Conservation (phyloP, 768 basidiomycete genomes). For the Rubroboletus pulcherrimus region DNA sequence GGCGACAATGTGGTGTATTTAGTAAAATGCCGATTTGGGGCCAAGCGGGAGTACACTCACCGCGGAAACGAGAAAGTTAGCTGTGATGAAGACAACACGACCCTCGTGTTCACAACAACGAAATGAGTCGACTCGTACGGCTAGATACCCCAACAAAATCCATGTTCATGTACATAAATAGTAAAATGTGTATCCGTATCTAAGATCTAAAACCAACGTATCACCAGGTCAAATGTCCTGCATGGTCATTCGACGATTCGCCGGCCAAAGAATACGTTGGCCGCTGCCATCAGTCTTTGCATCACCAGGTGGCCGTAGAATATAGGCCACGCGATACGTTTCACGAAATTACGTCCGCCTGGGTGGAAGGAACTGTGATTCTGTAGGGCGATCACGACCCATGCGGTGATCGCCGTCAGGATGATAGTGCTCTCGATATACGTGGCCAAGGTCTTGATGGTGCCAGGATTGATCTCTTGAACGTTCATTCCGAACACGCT, state of each 20-base stretch:
- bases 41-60: too few relatives aligned
- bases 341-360: not conserved
- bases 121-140: too few relatives aligned
- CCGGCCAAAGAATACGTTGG: not conserved
- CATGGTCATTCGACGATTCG: too few relatives aligned
- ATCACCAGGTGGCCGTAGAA: not conserved
- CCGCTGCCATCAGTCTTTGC: not conserved
- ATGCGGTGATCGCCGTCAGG: conserved; percentile 50
- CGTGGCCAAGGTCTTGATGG: conserved; percentile 31
- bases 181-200: not conserved
- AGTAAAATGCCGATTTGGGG: too few relatives aligned
- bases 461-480: conserved; percentile 26
- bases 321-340: conserved; percentile 21
- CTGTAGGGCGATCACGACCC: conserved; percentile 56
- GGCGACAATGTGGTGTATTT: too few relatives aligned
- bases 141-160: too few relatives aligned
- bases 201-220: not conserved
- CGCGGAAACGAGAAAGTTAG: too few relatives aligned
- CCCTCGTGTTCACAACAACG: too few relatives aligned
- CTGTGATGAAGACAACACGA: too few relatives aligned
- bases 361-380: conserved; percentile 23
- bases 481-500: conserved; percentile 30
- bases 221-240: not conserved
- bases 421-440: conserved; percentile 44
- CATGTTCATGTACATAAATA: not conserved